These are phyloP conservation scores for Penicillium diatomitis DNA, from an alignment of 495 filamentous ascomycete species.

Conservation along the genomic window DNA sequence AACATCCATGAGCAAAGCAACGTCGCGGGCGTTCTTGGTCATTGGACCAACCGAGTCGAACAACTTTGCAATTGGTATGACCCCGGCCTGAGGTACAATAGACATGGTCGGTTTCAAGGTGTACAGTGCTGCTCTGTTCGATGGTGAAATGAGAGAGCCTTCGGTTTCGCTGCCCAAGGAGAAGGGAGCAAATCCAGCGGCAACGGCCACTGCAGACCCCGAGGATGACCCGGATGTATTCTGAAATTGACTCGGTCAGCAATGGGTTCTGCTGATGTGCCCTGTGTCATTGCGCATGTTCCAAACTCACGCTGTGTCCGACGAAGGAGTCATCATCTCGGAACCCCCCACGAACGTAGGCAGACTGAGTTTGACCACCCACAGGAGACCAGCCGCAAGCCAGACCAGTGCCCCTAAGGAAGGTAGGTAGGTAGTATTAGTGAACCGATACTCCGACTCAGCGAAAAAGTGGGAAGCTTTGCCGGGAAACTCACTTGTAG, in stretches of 20 bases:
- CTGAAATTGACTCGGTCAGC: constrained; percentile 4
- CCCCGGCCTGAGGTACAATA: constrained; percentile 17
- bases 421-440: neutral
- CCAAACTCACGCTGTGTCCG: constrained; percentile 23
- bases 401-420: constrained; percentile 18
- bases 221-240: constrained; percentile 39
- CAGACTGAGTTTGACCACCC: constrained; percentile 33
- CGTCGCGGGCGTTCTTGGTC: constrained; percentile 20
- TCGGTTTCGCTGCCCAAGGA: constrained; percentile 40
- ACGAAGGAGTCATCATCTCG: constrained; percentile 14
- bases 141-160: constrained; percentile 33
- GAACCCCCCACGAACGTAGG: constrained; percentile 28
- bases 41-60: constrained; percentile 28
- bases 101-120: constrained; percentile 26
- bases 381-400: constrained; percentile 36
- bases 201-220: constrained; percentile 37
- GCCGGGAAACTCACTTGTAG: neutral
- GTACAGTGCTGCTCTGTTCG: constrained; percentile 34
- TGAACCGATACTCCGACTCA: neutral
- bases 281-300: neutral
- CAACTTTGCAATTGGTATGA: constrained; percentile 18
- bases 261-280: neutral
- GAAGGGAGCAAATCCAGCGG: constrained; percentile 35
- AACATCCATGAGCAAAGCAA: constrained; percentile 16
- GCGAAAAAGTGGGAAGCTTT: neutral